A percentile compares a stretch with the other conserved stretches of the same genome.
These are phyloP conservation scores for Zangia roseola DNA, from an alignment of 768 basidiomycete genomes.

Conservation along the genomic window DNA sequence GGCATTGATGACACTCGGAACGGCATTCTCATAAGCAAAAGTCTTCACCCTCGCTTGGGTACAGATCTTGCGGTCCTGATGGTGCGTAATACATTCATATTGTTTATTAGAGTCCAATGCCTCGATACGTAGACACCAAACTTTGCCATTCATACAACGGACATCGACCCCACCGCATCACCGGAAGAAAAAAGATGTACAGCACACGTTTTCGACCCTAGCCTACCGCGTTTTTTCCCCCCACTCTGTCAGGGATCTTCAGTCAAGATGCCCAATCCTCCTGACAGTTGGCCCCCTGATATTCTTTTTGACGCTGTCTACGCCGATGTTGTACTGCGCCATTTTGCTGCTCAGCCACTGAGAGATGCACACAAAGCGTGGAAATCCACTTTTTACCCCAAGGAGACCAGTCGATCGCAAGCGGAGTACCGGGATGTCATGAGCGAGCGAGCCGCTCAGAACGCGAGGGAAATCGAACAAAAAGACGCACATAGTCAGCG, in stretches of 20 bases:
- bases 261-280: background rate
- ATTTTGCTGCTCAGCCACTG: background rate
- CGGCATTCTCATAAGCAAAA: background rate
- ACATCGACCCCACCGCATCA: background rate
- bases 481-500: no score
- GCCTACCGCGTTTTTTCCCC: background rate
- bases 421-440: no score
- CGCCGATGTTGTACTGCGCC: background rate
- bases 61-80: background rate
- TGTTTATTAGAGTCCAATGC: background rate
- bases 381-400: background rate
- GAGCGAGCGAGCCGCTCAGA: no score
- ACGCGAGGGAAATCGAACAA: no score
- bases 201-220: background rate
- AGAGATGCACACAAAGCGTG: background rate
- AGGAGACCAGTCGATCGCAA: background rate
- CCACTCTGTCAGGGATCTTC: background rate
- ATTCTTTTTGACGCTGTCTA: conserved; percentile 8
- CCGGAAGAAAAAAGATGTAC: background rate
- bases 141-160: conserved; percentile 2
- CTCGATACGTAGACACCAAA: background rate
- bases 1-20: conserved; percentile 1
- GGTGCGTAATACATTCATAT: background rate
- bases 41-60: background rate
- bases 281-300: conserved; percentile 2